These are phyloP conservation scores for Fennellomyces sp. DNA, from an alignment of 371 early-diverging fungal species.

Conservation along the genomic window DNA sequence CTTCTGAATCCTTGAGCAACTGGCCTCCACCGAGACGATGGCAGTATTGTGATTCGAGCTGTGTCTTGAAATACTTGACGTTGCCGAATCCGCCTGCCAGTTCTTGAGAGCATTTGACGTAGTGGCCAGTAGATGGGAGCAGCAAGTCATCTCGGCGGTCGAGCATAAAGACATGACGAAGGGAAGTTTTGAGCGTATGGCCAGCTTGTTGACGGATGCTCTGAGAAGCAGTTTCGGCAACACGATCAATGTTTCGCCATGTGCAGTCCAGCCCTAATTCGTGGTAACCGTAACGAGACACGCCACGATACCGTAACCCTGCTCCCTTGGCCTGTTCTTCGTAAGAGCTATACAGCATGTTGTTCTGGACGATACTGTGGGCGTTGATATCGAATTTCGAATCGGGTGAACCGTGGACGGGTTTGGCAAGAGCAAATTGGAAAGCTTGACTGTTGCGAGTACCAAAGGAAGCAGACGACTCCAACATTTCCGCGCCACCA, in stretches of 20 bases:
- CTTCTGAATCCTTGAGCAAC: slow-evolving; percentile 28
- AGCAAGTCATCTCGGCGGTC: slow-evolving; percentile 81
- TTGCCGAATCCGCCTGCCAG: slow-evolving; percentile 88
- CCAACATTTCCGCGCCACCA: slow-evolving; percentile 83
- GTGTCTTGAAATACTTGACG: slow-evolving; percentile 72
- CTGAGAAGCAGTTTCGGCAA: slow-evolving; percentile 73
- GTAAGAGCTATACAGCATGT: slow-evolving; percentile 38
- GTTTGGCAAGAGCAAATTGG: slow-evolving; percentile 53
- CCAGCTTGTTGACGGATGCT: slow-evolving; percentile 90
- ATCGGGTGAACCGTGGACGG: slow-evolving; percentile 51
- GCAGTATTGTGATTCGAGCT: slow-evolving; percentile 60
- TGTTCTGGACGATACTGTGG: slow-evolving; percentile 49
- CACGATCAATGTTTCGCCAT: slow-evolving; percentile 81
- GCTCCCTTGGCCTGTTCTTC: slow-evolving; percentile 48
- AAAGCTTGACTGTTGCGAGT: slow-evolving; percentile 75
- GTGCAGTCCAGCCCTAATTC: slow-evolving; percentile 70
- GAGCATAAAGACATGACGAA: slow-evolving; percentile 66
- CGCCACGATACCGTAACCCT: slow-evolving; percentile 45
- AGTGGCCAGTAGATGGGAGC: slow-evolving; percentile 79
- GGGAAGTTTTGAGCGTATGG: slow-evolving; percentile 83
- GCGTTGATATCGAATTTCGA: slow-evolving; percentile 48
- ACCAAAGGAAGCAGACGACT: slow-evolving; percentile 72
- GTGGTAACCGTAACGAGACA: slow-evolving; percentile 65
- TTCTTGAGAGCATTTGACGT: slow-evolving; percentile 69
- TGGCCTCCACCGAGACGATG: slow-evolving; percentile 40